Base-by-base conservation (phyloP, 2,329 filamentous ascomycete genomes). In the Fusarium fracticaudum region DNA sequence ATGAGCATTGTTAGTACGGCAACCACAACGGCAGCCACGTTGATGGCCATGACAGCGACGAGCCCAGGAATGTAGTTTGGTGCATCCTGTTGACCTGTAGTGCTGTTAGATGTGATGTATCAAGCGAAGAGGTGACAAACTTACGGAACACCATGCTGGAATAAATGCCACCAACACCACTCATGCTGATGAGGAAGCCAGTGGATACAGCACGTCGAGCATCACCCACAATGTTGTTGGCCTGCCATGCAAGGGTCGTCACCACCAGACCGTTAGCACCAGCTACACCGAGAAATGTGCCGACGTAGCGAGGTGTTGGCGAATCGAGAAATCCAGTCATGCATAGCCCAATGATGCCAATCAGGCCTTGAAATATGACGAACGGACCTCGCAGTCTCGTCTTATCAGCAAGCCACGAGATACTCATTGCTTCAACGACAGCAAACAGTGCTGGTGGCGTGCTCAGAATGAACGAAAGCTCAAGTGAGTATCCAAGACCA, bases 61-160 rank as follows among this genome's bases (percentile, higher is more conserved):
- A 74, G 58, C 1, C 71, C 71, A 0, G 71, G 71, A 0, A 74
- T 54, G 3, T 72, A 74, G 12, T 74, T 74, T 1, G 71, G 71
- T 4, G 71, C 71, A 5, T 74, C 67, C 8, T 74, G 71, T 11
- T 74, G 71, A 0, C 71, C 71, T 74, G 2, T 0, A 7, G 0
- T 2, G 2, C 1, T 9, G 24, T 24, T 24, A 41, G 31, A 18
- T n/a, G 3, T 8, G 8, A 2, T 18, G 2, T 6, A 6, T 37
- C 2, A 10, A 13, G n/a, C 6, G 4, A 5, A 12, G 5, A 1
- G 1, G 6, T 29, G 26, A 7, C 26, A 29, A 24, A 24, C 24
- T 24, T 62, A 74, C 71, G 71, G 8, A 74, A 74, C 0, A 74
- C 71, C 71, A 74, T 74, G 71, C 71, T 74, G 0, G 62, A 74